Base-by-base conservation (phyloP, 2,329 filamentous ascomycete species). In the Colletotrichum theobromicola region DNA sequence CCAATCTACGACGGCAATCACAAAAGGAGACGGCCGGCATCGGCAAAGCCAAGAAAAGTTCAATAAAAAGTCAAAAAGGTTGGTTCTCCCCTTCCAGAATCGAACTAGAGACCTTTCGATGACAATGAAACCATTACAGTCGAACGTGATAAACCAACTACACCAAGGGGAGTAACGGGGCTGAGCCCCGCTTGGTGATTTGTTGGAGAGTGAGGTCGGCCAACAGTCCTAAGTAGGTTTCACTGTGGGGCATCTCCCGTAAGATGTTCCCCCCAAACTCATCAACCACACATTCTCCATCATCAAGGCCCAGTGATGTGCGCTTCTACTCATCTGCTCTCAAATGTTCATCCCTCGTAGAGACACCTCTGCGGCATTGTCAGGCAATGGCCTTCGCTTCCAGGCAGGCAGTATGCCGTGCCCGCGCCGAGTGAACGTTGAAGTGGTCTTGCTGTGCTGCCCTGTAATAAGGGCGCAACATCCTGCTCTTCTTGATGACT, bases 51-150 rank as follows among this genome's bases (percentile, higher is more conserved):
- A 37, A 50, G 26, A 30, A 60, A 58, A 12, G 0, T 1, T 26
- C 26, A 7, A 24, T 8, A 26, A 42, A 67, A 68, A 35, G 84
- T 85, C 24, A 60, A 75, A 73, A 75, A 62, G 10, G 5, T 35
- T 21, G 50, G 15, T 26, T 76, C 74, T 74, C 71, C 67, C 71
- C 66, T 67, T 62, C 67, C 71, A 67, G 71, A 76, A 74, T 75
- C 74, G 70, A 75, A 74, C 70, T 74, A 70, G 74, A 60, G 65
- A 75, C 74, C 70, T 75, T 75, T 74, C 62, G 71, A 76, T 76
- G 57, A 70, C 21, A 60, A 37, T 61, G 62, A 8, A 70, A 70
- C 71, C 57, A 74, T 76, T 76, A 76, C 74, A 76, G 74, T 76
- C 71, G 66, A 74, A 76, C 74, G 74, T 74, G 71, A 76, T 75